Percentiles rank a stretch among this genome's conserved stretches.
Evolutionary conservation across 257 asterid genomes (phyloP).

Genomic region (Plantago elongata): DNA sequence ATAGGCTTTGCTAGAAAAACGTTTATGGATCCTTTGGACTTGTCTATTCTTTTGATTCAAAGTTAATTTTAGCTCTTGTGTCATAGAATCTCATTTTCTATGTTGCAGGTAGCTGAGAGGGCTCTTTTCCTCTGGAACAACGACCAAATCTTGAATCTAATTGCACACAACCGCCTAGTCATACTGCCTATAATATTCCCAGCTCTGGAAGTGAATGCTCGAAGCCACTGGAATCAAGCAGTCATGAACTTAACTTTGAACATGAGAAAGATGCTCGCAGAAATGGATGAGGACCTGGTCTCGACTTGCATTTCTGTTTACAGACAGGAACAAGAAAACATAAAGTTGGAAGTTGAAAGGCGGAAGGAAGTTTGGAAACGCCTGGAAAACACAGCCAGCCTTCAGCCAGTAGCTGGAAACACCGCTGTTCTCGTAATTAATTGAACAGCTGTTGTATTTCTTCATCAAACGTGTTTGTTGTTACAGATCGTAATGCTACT

Average conservation of each 20-base stretch:
- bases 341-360: constrained; percentile 30
- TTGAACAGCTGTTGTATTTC: constrained; percentile 21
- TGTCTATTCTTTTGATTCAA: not conserved
- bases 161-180: constrained; percentile 63
- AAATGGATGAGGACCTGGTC: constrained; percentile 65
- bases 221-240: constrained; percentile 77
- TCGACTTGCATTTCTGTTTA: constrained; percentile 50
- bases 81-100: not conserved
- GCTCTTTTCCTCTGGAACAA: constrained; percentile 83
- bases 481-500: constrained; percentile 20
- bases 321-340: constrained; percentile 45
- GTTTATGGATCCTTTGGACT: too few relatives aligned
- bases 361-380: constrained; percentile 60
- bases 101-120: constrained; percentile 80
- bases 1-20: too few relatives aligned
- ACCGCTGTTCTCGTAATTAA: constrained; percentile 65
- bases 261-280: constrained; percentile 58
- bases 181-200: constrained; percentile 75
- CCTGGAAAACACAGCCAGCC: constrained; percentile 53
- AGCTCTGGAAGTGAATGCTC: constrained; percentile 60
- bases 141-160: constrained; percentile 56
- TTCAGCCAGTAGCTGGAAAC: constrained; percentile 56
- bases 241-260: constrained; percentile 64
- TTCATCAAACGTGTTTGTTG: constrained; percentile 15
- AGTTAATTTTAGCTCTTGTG: not conserved